These are phyloP conservation scores for Erysiphe neolycopersici DNA, from an alignment of 2,329 filamentous ascomycete genomes.

Conservation along the genomic window DNA sequence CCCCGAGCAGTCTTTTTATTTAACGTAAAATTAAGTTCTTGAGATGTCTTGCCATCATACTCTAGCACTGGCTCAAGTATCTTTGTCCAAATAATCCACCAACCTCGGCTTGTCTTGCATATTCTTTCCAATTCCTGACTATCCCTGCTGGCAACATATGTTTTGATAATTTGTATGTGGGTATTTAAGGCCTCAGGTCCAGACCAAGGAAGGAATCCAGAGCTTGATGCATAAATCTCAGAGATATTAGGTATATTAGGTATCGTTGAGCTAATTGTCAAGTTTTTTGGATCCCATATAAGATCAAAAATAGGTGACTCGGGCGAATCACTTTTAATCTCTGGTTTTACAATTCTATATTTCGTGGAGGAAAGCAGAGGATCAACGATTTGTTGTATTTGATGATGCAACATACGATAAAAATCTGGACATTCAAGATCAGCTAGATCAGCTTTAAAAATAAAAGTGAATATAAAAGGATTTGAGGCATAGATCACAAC, in stretches of 20 bases:
- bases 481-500: constrained; percentile 47
- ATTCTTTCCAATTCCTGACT: constrained; percentile 28
- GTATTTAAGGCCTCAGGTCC: constrained; percentile 36
- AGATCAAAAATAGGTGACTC: constrained; percentile 28
- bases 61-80: constrained; percentile 18
- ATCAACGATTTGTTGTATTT: constrained; percentile 30
- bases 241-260: constrained; percentile 33
- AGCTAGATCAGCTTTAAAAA: constrained; percentile 37
- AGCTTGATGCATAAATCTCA: constrained; percentile 7
- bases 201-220: constrained; percentile 21
- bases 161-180: constrained; percentile 34
- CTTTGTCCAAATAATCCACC: constrained; percentile 44
- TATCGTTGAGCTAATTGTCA: constrained; percentile 34
- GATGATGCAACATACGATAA: constrained; percentile 32
- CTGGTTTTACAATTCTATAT: constrained; percentile 27
- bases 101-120: constrained; percentile 37
- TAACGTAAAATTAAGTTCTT: too few relatives aligned
- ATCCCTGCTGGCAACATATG: constrained; percentile 21
- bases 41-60: not conserved
- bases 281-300: constrained; percentile 28
- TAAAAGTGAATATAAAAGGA: constrained; percentile 53
- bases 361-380: constrained; percentile 27
- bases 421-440: constrained; percentile 27
- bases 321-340: constrained; percentile 5
- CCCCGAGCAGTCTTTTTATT: not conserved